phyloP scores from a whole-genome alignment of 2,329 filamentous ascomycete genomes.

The Blastomyces percursus region DNA sequence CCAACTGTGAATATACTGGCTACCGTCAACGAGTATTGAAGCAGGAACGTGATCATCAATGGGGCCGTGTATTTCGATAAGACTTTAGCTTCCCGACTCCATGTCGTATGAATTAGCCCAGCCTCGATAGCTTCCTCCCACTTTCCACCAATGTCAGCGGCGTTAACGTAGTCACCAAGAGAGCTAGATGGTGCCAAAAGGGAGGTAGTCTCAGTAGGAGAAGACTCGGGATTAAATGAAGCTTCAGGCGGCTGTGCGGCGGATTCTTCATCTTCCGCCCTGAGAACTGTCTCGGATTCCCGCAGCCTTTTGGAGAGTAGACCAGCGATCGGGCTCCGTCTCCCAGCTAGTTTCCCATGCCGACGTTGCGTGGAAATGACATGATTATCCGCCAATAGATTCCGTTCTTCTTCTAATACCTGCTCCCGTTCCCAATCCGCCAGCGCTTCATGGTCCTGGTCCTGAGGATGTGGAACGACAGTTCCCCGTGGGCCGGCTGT shows the following conservation, averaged over 20 bases:
- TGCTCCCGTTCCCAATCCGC: slow-evolving; percentile 44
- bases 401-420: slow-evolving; percentile 47
- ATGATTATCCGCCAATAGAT: slow-evolving; percentile 49
- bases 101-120: slow-evolving; percentile 77
- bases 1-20: slow-evolving; percentile 70
- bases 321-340: slow-evolving; percentile 16
- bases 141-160: slow-evolving; percentile 49
- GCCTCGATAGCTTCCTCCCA: slow-evolving; percentile 78
- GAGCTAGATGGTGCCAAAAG: slow-evolving; percentile 34
- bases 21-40: slow-evolving; percentile 78
- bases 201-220: slow-evolving; percentile 39
- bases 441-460: slow-evolving; percentile 37
- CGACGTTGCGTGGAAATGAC: slow-evolving; percentile 44
- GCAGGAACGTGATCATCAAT: slow-evolving; percentile 60
- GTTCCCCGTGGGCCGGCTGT: slow-evolving; percentile 60
- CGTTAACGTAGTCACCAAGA: slow-evolving; percentile 38
- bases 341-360: slow-evolving; percentile 11
- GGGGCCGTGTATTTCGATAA: slow-evolving; percentile 60
- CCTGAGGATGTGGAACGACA: slow-evolving; percentile 45
- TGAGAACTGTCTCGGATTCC: slow-evolving; percentile 8
- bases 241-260: slow-evolving; percentile 1
- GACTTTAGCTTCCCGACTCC: slow-evolving; percentile 79
- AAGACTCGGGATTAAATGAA: background rate
- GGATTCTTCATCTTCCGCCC: slow-evolving; percentile 17
- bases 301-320: slow-evolving; percentile 9